Conservation (phyloP, 805 yeast species). For the Wickerhamomyces pijperi region DNA sequence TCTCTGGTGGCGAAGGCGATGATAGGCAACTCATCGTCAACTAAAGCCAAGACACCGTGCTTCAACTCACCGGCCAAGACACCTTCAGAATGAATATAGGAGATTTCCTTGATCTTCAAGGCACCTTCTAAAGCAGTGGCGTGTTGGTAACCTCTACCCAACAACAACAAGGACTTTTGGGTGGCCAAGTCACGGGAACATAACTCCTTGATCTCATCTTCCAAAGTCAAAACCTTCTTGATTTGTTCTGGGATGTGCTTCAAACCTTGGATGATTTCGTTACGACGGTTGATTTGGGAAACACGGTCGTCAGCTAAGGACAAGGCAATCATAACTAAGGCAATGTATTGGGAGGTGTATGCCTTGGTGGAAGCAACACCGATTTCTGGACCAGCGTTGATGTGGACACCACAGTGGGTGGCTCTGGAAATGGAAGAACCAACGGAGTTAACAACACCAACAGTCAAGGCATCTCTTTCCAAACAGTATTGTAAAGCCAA, state of each 20-base stretch:
- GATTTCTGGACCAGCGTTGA: conserved; percentile 98
- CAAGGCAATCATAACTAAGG: conserved; percentile 91
- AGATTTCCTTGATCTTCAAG: conserved; percentile 92
- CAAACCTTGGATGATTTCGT: conserved; percentile 78
- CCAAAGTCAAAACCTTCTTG: conserved; percentile 61
- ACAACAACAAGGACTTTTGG: conserved; percentile 77
- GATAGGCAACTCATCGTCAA: conserved; percentile 88
- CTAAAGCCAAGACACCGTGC: conserved; percentile 95
- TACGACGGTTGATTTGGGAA: conserved; percentile 65
- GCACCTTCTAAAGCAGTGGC: conserved; percentile 99
- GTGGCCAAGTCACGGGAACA: conserved; percentile 63
- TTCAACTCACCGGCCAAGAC: conserved; percentile 97
- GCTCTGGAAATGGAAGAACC: conserved; percentile 95
- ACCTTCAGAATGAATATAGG: conserved; percentile 99
- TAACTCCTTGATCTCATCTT: conserved; percentile 60
- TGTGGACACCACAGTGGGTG: conserved; percentile 98
- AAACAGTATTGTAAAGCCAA: conserved; percentile 89
- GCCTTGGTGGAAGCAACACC: conserved; percentile 99
- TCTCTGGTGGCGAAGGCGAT: conserved; percentile 95
- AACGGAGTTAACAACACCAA: conserved; percentile 94
- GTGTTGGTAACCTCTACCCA: conserved; percentile 96
- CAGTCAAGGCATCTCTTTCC: conserved; percentile 94
- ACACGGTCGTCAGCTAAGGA: conserved; percentile 89
- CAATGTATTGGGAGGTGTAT: conserved; percentile 95
- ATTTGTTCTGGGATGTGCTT: conserved; percentile 80